phyloP scores from a whole-genome alignment of 1,139 yeast species.

The Blastobotrys elegans region DNA sequence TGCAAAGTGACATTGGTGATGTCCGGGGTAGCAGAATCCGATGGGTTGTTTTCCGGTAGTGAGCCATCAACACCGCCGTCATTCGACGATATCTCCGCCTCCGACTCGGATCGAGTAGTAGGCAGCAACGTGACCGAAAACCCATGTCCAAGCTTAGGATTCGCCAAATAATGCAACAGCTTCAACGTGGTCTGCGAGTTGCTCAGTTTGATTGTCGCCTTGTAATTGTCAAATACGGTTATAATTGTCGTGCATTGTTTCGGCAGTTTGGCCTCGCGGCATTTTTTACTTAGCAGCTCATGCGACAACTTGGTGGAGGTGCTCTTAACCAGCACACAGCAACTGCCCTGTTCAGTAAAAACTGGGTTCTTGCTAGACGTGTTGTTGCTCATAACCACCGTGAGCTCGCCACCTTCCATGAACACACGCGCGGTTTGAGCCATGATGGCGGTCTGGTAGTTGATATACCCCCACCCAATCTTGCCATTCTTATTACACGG shows the following conservation, averaged over 20 bases:
- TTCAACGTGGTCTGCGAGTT: neutral
- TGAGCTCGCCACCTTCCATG: conserved; percentile 6
- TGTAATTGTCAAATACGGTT: neutral
- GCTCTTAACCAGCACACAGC: neutral
- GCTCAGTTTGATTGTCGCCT: conserved; percentile 1
- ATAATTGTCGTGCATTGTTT: no score
- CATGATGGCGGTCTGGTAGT: conserved; percentile 8
- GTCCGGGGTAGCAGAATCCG: neutral
- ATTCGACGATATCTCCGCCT: no score
- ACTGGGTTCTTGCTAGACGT: neutral
- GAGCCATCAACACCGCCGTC: no score
- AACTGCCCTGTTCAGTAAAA: neutral
- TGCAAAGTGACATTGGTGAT: neutral
- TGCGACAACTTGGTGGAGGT: no score
- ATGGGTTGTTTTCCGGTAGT: no score
- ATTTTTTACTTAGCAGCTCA: no score
- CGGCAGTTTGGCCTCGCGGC: no score
- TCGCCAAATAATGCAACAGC: neutral
- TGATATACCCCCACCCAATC: conserved; percentile 23
- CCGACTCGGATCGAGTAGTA: neutral
- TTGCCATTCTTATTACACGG: conserved; percentile 8
- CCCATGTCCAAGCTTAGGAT: neutral
- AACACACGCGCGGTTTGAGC: conserved; percentile 13
- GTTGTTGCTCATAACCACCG: neutral
- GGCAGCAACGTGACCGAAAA: neutral